Base-by-base conservation (phyloP, 257 asterid species). In the Penstemon davidsonii region DNA sequence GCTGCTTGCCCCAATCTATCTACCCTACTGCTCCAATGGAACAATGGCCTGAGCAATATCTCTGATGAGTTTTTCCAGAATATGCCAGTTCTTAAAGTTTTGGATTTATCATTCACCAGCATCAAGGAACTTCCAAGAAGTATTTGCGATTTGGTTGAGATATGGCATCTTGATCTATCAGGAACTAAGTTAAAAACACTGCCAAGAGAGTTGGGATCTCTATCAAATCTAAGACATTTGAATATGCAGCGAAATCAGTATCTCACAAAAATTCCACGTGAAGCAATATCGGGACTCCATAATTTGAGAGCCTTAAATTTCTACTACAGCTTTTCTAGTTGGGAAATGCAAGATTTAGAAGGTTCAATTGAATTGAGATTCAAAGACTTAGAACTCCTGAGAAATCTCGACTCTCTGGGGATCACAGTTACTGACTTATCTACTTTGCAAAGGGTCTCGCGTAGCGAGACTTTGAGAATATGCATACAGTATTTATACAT, bases 141-240 rank as follows among this genome's bases (percentile, higher is more conserved):
- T 41, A 67, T 83, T 1, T 77, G 82, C 62, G 62, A 58, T 47
- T 71, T 80, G 76, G 74, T 55, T 59, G 78, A 76, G 64, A 75
- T 80, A 64, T 75, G 70, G 62, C 82, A 80, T 70, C 83, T 83
- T 40, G 88, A 83, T 73, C 73, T 83, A 8, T 83, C 88, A 3
- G 76, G 87, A 57, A 82, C 87, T 33, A 79, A 82, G 78, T 60
- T 82, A 41, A 71, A 60, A 47, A 60, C 79, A 8, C 75, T 79
- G 59, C 87, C 85, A 39, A 62, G 11, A 36, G 83, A 80, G 73
- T 63, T 82, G 43, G 83, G 87, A 15, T 57, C 18, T 8, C 78
- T 82, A 45, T 58, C 66, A 69, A 74, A 63, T 15, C 55, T 82
- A 44, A 73, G 63, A 68, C 84, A 79, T 52, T 75, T 82, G 81